Base-by-base conservation (phyloP, 2,329 filamentous ascomycete species). In the Botrytis fabae region DNA sequence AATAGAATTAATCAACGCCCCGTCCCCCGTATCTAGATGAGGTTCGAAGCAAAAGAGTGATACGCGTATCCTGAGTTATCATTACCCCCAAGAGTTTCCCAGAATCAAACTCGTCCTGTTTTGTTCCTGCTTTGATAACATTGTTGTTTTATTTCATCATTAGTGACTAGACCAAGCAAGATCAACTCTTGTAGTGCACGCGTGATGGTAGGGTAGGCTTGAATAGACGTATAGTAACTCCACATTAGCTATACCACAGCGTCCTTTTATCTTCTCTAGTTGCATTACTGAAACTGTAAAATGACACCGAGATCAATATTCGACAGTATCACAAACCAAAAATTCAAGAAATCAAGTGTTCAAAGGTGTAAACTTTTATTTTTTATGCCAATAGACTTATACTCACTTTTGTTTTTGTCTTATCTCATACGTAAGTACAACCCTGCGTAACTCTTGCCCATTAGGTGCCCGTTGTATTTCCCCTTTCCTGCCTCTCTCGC, bases 311-410 rank as follows among this genome's bases (percentile, higher is more conserved):
- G 14, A 68, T 57, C 25, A 63, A 63, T 44, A 32, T 44, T n/a
- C 40, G 1, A 28, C 51, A 32, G n/a, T 32, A 2, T 28, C n/a
- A 42, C n/a, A 42, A 40, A 8, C 5, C 9, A 12, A 16, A 28
- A 32, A 54, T 4, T 14, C 18, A 22, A 57, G 16, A 40, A 16
- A 42, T 54, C 8, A 28, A 28, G 51, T n/a, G 22, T 28, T 10
- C 35, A 57, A 42, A 18, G 25, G 25, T 28, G 35, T 68, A 54
- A 68, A 68, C 16, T 68, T 68, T 68, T 54, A 40, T 51, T 66
- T 22, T n/a, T 20, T 40, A 22, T 40, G 9, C 10, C 35, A 28
- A 38, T 42, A 35, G 48, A 3, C 40, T 9, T 22, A 32, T 18
- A 68, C 16, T 28, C 18, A 28, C 46, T 20, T 54, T 57, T 54